Percentiles rank a stretch among this genome's conserved stretches.
Conservation (phyloP, 352 stramenopile genomes). For the Halophytophthora batemanensis region DNA sequence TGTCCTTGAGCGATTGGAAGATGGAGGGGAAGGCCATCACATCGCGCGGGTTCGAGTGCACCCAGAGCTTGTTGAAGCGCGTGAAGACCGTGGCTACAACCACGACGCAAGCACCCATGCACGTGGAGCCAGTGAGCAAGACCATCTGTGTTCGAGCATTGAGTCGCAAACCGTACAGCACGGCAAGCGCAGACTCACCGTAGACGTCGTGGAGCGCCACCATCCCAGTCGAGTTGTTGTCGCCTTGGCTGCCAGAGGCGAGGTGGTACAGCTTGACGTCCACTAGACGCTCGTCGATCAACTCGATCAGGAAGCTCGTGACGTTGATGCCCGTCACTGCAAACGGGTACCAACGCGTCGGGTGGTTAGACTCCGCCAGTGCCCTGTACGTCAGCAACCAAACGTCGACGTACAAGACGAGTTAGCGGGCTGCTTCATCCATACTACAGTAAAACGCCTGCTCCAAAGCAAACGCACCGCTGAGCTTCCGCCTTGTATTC, state of each 20-base stretch:
- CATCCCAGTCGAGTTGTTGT: constrained; percentile 36
- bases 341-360: constrained; percentile 84
- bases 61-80: constrained; percentile 82
- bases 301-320: constrained; percentile 74
- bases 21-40: constrained; percentile 85
- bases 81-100: constrained; percentile 65
- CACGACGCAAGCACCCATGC: neutral
- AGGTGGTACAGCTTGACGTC: constrained; percentile 69
- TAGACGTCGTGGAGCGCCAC: constrained; percentile 72
- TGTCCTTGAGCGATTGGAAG: constrained; percentile 77
- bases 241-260: constrained; percentile 16
- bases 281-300: constrained; percentile 72
- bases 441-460: neutral
- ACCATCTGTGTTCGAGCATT: too few species aligned
- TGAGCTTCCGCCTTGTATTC: constrained; percentile 76
- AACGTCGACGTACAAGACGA: neutral
- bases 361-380: constrained; percentile 80
- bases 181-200: constrained; percentile 31
- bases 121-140: neutral
- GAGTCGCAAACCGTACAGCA: neutral
- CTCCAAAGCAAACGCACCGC: constrained; percentile 25
- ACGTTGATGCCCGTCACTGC: constrained; percentile 86
- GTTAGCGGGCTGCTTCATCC: neutral
- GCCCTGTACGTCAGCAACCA: constrained; percentile 30
- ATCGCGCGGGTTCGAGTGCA: constrained; percentile 76